Evolutionary conservation across 495 filamentous ascomycete species (phyloP), one percentile per base, ranked within the genome.

Genomic region (Trichoderma virens): DNA sequence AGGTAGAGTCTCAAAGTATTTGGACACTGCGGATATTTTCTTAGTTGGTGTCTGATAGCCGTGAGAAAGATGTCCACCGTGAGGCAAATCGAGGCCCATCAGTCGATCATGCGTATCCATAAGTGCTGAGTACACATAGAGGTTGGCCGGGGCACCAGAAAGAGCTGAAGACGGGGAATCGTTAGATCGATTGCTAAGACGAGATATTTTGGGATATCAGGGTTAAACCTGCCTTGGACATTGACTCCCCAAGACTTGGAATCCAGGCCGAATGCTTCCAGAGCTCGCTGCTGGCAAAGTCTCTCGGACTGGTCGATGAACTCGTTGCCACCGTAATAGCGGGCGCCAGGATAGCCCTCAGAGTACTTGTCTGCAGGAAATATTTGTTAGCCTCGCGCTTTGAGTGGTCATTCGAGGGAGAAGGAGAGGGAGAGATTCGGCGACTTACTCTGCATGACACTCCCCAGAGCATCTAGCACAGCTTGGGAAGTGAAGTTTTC

Each of bases 401-500:
- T 28, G 78, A n/a, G n/a, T n/a, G n/a, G n/a, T n/a, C n/a, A n/a
- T n/a, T n/a, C n/a, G n/a, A n/a, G n/a, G n/a, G n/a, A n/a, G n/a
- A n/a, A n/a, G n/a, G n/a, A n/a, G n/a, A n/a, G n/a, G n/a, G n/a
- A n/a, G n/a, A n/a, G n/a, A n/a, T n/a, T n/a, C n/a, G n/a, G n/a
- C n/a, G n/a, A n/a, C 88, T 62, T 79, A 94, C 91, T 98, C 79
- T 98, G 93, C 94, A 98, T 98, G 30, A 95, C 89, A 81, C 93
- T 97, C 71, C 94, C 94, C 64, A 98, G 80, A 9, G 93, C 92
- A 84, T 98, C 94, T 41, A 97, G 85, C 13, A 98, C 94, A 25
- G 94, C 92, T 74, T 97, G 92, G 18, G 94, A 97, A 11, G 94
- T 98, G 76, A 98, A 98, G 78, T 98, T 98, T 78, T 98, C 94